Conservation (phyloP, 2,329 filamentous ascomycete species). For the Aureobasidium sp. region DNA sequence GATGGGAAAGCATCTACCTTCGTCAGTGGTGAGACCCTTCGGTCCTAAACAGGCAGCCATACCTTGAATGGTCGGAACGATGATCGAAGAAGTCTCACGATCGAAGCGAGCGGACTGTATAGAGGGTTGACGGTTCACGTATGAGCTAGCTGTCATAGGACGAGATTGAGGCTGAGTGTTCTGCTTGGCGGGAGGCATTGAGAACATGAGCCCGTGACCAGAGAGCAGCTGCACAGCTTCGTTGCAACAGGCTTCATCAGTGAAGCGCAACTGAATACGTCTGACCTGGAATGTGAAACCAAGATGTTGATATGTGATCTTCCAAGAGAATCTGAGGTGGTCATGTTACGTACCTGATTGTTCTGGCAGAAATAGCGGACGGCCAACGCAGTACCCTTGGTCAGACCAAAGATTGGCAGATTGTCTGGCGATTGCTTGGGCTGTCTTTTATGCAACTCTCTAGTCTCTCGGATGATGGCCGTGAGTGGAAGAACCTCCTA, state of each 20-base stretch:
- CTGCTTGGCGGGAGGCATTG: not conserved
- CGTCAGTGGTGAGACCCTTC: not conserved
- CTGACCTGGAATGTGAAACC: conserved; percentile 20
- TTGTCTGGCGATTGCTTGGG: conserved; percentile 27
- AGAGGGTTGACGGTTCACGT: not conserved
- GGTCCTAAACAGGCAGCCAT: not conserved
- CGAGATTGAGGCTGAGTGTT: not conserved
- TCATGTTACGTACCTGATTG: conserved; percentile 26
- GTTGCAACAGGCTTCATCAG: conserved; percentile 20
- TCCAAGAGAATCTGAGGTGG: not conserved
- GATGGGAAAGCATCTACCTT: not conserved
- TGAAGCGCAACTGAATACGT: conserved; percentile 28
- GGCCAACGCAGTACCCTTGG: conserved; percentile 34
- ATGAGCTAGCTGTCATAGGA: not conserved
- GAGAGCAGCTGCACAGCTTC: not conserved
- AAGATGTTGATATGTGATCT: not conserved
- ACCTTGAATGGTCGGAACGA: conserved; percentile 6
- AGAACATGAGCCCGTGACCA: conserved; percentile 8
- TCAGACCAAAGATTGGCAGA: conserved; percentile 39
- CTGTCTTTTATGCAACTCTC: not conserved
- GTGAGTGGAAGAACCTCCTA: conserved; percentile 16
- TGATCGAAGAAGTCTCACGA: not conserved
- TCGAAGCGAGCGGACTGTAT: conserved; percentile 2
- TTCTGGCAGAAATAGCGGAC: conserved; percentile 34
- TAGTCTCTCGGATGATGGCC: conserved; percentile 14